Percentiles rank a stretch among this genome's conserved stretches.
Conservation (phyloP, 352 stramenopile species). For the Phytopythium litorale region DNA sequence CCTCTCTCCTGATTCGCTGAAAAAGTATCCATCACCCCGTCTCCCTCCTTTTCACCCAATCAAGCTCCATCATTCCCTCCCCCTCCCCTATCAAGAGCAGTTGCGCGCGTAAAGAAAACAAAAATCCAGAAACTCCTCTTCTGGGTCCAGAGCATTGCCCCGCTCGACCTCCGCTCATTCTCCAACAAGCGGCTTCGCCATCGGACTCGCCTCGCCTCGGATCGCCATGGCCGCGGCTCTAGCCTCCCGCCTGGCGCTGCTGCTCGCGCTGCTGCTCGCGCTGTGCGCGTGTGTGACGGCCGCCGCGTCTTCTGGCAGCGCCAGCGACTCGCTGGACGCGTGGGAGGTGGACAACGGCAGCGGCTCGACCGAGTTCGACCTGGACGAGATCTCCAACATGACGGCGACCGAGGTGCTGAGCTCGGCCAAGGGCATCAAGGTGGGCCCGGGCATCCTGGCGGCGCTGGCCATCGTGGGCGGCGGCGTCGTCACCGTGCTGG, state of each 20-base stretch:
- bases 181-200: background rate
- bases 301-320: background rate
- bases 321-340: conserved; percentile 3
- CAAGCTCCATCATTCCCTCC: background rate
- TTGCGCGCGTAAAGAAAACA: background rate
- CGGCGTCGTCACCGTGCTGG: conserved; percentile 36
- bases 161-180: background rate
- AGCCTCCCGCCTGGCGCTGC: background rate
- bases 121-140: background rate
- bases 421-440: conserved; percentile 34
- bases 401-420: conserved; percentile 28
- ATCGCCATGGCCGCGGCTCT: background rate
- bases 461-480: conserved; percentile 47
- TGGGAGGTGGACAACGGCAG: conserved; percentile 3
- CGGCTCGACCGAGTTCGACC: conserved; percentile 7
- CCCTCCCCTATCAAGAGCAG: background rate
- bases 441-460: conserved; percentile 43
- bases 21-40: conserved; percentile 3
- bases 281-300: background rate
- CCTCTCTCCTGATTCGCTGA: background rate
- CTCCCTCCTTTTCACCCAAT: background rate
- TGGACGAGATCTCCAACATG: conserved; percentile 9
- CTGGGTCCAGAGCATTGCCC: background rate
- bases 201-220: background rate
- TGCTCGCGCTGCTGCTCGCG: conserved; percentile 5